Evolutionary conservation across 2,329 filamentous ascomycete genomes (phyloP).

Genomic region (Dothidotthia symphoricarpi): DNA sequence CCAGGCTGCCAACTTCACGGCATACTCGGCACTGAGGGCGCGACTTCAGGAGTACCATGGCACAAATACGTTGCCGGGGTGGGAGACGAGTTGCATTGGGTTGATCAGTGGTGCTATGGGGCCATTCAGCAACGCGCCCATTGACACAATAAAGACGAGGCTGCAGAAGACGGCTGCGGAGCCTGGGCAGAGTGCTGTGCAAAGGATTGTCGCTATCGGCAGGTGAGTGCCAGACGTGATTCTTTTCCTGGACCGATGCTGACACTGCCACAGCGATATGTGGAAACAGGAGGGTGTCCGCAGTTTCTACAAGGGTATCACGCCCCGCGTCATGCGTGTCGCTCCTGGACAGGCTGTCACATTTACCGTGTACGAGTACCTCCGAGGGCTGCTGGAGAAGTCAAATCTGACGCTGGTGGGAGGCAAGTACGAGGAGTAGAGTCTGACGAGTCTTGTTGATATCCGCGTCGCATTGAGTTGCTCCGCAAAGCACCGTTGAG

Average conservation of each 20-base stretch:
- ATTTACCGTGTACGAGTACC: slow-evolving; percentile 58
- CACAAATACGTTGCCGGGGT: slow-evolving; percentile 72
- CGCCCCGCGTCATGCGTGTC: slow-evolving; percentile 93
- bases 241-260: slow-evolving; percentile 1
- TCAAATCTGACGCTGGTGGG: slow-evolving; percentile 48
- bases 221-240: slow-evolving; percentile 34
- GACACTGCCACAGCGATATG: slow-evolving; percentile 42
- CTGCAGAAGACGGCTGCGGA: slow-evolving; percentile 86
- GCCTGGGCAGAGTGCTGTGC: slow-evolving; percentile 75
- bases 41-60: slow-evolving; percentile 71
- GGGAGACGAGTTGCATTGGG: slow-evolving; percentile 88
- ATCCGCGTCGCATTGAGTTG: slow-evolving; percentile 7
- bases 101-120: slow-evolving; percentile 93
- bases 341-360: slow-evolving; percentile 88
- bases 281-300: slow-evolving; percentile 84
- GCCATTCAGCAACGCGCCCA: slow-evolving; percentile 92
- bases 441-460: slow-evolving; percentile 9
- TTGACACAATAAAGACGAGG: slow-evolving; percentile 98
- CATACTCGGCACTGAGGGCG: slow-evolving; percentile 91
- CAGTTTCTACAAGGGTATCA: slow-evolving; percentile 99
- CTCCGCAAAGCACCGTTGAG: slow-evolving; percentile 4
- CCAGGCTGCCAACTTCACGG: slow-evolving; percentile 94
- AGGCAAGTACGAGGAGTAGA: slow-evolving; percentile 52
- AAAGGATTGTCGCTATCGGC: slow-evolving; percentile 75
- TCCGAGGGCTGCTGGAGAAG: slow-evolving; percentile 52